Evolutionary conservation across 1,139 yeast species (phyloP), one percentile per base, ranked within the genome.

Genomic region (Lodderomyces orthopsilosis): DNA sequence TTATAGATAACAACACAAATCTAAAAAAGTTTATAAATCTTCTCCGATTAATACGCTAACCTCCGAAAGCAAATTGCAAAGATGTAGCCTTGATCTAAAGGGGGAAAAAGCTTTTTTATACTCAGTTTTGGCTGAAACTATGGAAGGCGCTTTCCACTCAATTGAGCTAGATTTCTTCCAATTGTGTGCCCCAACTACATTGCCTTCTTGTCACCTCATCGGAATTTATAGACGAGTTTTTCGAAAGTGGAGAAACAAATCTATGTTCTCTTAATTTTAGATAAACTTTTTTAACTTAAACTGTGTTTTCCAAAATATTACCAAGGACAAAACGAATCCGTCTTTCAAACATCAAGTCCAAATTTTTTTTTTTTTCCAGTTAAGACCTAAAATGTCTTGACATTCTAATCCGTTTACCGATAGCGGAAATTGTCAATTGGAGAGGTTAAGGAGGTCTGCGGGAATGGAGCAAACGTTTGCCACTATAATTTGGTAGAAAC

Each of bases 1-100:
- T n/a, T n/a, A n/a, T n/a, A n/a, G 34, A 30, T 30, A 30, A 30
- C 34, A 13, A 15, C 34, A 30, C 34, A 30, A 30, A 30, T 14
- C 12, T 30, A 15, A 17, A n/a, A 2, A 13, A 30, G 15, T 3
- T n/a, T 5, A 13, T 3, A 13, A 5, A 28, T 6, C 6, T 28
- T 28, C 10, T 10, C 32, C 32, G 32, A 28, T 28, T 28, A 28
- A n/a, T 14, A 30, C 34, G 19, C 34, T 30, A 30, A 30, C 14
- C 34, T 30, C 34, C 34, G 34, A 30, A 17, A 15, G 8, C 9
- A 15, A 13, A 27, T 13, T 27, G n/a, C 32, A 27, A 27, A 27
- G 17, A n/a, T 24, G n/a, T 24, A 21, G 8, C 23, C n/a, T n/a
- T n/a, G n/a, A n/a, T n/a, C n/a, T n/a, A n/a, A n/a, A n/a, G 23